Conservation (phyloP, 1,284 basidiomycete genomes). For the Moesziomyces parantarcticus region DNA sequence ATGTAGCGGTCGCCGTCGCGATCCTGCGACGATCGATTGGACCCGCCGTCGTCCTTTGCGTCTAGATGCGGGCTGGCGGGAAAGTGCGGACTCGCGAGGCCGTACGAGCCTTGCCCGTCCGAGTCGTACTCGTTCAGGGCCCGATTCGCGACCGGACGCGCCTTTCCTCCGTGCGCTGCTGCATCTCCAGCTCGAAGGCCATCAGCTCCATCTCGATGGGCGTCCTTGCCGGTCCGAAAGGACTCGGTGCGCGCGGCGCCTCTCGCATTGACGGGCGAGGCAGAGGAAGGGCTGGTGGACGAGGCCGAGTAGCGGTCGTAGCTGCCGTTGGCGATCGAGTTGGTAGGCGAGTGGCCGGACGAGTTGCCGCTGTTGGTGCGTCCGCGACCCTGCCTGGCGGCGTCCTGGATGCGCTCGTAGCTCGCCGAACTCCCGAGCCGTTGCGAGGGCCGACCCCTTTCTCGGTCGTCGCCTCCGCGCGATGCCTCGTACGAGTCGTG, state of each 20-base stretch:
- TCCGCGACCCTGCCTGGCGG: constrained; percentile 33
- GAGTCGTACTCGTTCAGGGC: constrained; percentile 44
- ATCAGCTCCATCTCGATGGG: constrained; percentile 42
- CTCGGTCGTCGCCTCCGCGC: constrained; percentile 37
- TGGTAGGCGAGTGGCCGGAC: constrained; percentile 42
- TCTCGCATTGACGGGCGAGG: constrained; percentile 31
- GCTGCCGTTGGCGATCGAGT: constrained; percentile 36
- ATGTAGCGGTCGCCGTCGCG: constrained; percentile 47
- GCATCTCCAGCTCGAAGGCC: constrained; percentile 48
- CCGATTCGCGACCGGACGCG: constrained; percentile 50
- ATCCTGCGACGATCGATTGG: constrained; percentile 37
- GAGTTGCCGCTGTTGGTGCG: constrained; percentile 44
- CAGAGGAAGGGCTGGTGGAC: constrained; percentile 32
- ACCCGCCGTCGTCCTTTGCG: constrained; percentile 31
- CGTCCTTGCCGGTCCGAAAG: constrained; percentile 50
- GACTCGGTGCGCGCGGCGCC: constrained; percentile 37
- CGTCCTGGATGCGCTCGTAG: constrained; percentile 62
- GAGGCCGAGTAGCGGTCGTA: constrained; percentile 28
- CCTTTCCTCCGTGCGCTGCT: constrained; percentile 43
- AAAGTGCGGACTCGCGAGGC: constrained; percentile 44
- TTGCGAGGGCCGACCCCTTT: constrained; percentile 54
- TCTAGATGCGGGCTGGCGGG: constrained; percentile 48
- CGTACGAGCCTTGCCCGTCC: constrained; percentile 44
- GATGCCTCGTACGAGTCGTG: constrained; percentile 33
- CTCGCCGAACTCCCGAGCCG: constrained; percentile 54